phyloP scores from a whole-genome alignment of 352 stramenopile genomes.

The Pythium grandisporangium region DNA sequence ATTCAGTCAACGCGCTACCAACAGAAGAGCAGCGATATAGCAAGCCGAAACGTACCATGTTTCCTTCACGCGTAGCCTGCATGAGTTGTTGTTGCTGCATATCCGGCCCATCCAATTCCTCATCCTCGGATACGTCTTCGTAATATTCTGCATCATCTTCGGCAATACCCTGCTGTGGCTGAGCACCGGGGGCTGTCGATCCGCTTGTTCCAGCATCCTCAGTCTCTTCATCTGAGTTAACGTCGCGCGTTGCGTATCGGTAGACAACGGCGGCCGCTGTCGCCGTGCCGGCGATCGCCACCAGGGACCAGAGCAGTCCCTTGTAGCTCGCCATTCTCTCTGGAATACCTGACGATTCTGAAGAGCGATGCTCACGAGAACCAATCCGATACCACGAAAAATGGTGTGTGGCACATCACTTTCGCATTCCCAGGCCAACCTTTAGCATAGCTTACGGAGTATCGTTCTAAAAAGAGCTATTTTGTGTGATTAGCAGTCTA shows the following conservation, averaged over 20 bases:
- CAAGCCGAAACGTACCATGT: conserved; percentile 22
- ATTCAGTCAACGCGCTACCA: conserved; percentile 1
- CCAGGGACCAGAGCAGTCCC: conserved; percentile 53
- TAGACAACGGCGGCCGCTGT: conserved; percentile 51
- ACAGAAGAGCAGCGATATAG: neutral
- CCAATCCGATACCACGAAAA: too few species aligned
- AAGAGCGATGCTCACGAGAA: too few species aligned
- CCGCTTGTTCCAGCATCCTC: conserved; percentile 2
- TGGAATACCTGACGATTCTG: too few species aligned
- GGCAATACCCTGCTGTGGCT: too few species aligned
- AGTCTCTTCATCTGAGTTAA: conserved; percentile 14
- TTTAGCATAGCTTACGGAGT: too few species aligned
- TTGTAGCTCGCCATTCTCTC: conserved; percentile 26
- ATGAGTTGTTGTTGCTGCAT: conserved; percentile 31
- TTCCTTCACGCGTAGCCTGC: conserved; percentile 29
- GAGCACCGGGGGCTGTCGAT: too few species aligned
- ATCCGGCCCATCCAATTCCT: conserved; percentile 17
- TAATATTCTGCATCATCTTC: neutral
- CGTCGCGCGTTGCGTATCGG: conserved; percentile 41
- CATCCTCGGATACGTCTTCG: conserved; percentile 16
- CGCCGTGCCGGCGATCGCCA: conserved; percentile 56
- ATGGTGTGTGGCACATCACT: too few species aligned
- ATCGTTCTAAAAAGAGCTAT: too few species aligned
- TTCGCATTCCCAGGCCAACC: too few species aligned
- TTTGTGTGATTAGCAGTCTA: too few species aligned